Base-by-base conservation (phyloP, 2,329 filamentous ascomycete species). In the Pseudofabraea citricarpa region DNA sequence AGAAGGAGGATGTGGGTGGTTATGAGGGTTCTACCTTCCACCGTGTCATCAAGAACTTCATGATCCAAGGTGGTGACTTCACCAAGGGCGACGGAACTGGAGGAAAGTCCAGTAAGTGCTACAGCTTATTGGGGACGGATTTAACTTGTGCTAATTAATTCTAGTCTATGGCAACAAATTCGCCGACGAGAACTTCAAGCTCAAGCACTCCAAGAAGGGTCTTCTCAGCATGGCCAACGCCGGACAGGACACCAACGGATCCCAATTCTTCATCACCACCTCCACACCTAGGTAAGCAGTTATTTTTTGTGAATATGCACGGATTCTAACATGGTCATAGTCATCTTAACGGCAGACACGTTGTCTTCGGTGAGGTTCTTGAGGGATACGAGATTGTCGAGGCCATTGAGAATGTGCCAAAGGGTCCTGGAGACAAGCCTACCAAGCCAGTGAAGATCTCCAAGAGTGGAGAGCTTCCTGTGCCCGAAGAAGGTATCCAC, bases 41-140 rank as follows among this genome's bases (percentile, higher is more conserved):
- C 77, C 87, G 88, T 66, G 85, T 93, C 64, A 93, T 93, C 76
- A 87, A 88, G 74, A 66, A 83, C 56, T 93, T 93, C 72, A 93
- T 93, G 88, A 90, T 93, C 66, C 87, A 91, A 74, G 87, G 87
- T 57, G 87, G 87, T 66, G 87, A 93, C 73, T 91, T 93, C 70
- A 91, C 87, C 67, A 84, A 80, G 55, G 82, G 81, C 46, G 86
- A 93, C 59, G 81, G 87, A 60, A 90, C 87, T 51, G 87, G 87
- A 64, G 87, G 87, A 68, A 90, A 90, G 77, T 89, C 85, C 53
- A 91, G 81, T 84, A 73, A 61, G 79, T 74, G 49, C 43, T 24
- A 5, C 33, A 9, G 41, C 24, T 22, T 15, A 6, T 18, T 13
- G 16, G 32, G 20, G 9, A 4, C 2, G 41, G 44, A 10, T 13